Base-by-base conservation (phyloP, 495 filamentous ascomycete genomes). In the Xanthoparmelia taractica region DNA sequence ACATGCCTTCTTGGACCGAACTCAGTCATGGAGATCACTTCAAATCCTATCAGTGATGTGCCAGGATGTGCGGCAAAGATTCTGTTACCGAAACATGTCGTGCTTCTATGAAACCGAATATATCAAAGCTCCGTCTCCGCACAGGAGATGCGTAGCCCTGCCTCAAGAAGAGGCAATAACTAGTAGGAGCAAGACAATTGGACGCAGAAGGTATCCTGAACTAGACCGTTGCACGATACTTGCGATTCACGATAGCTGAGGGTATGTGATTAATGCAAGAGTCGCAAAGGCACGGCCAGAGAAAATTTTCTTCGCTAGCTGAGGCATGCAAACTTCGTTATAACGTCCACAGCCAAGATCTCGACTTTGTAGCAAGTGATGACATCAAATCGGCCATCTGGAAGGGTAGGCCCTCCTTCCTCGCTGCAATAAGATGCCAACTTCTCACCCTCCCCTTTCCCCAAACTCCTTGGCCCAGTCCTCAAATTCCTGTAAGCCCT, bases 381-480 rank as follows among this genome's bases (percentile, higher is more conserved):
- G 17, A 33, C 50, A 33, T 54, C 29, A 54, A 54, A 54, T 54
- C 27, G 20, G 50, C 15, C 50, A 20, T 54, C 50, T 54, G 20
- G 29, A 33, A 33, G 20, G 15, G 27, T 33, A 8, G 17, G 33
- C 50, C 20, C 11, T 18, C 50, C 20, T 33, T 33, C 27, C 50
- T 33, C 27, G 29, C 50, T 33, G 50, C 50, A 54, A 54, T 54
- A 33, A 5, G 1, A 54, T 10, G 20, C 20, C 13, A 54, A n/a
- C 18, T 4, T n/a, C 29, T 78, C 70, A 92, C 10, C 91, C 91
- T 47, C 92, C 94, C 47, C 94, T 77, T 73, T 98, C 94, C 38
- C 94, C 94, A 78, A 92, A 98, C 71, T 92, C 86, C 73, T 70
- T 86, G 13, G 95, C 92, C 94, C 94, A 99, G 56, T 96, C 88